phyloP scores from a whole-genome alignment of 352 stramenopile species.

The Phytophthora citricola region DNA sequence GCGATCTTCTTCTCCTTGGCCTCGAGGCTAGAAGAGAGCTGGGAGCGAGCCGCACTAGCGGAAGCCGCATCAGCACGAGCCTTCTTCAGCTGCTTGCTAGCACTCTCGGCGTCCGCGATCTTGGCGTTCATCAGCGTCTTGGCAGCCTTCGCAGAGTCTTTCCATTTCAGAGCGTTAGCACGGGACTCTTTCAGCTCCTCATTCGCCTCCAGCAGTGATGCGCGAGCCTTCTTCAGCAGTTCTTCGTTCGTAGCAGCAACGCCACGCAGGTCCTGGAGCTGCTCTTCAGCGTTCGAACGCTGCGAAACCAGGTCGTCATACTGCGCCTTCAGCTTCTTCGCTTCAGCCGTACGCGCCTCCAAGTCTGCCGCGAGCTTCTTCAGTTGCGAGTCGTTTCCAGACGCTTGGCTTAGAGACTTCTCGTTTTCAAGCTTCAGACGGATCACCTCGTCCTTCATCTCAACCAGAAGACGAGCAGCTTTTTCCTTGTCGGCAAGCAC shows the following conservation, averaged over 20 bases:
- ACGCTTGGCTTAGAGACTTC: constrained; percentile 40
- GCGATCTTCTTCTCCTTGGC: constrained; percentile 77
- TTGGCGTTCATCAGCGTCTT: constrained; percentile 74
- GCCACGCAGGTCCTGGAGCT: constrained; percentile 54
- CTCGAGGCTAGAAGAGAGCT: constrained; percentile 61
- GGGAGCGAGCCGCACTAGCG: constrained; percentile 52
- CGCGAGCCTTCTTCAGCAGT: constrained; percentile 75
- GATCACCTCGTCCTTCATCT: constrained; percentile 66
- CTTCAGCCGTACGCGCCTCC: constrained; percentile 37
- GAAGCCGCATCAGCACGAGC: constrained; percentile 52
- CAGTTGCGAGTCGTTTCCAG: constrained; percentile 35
- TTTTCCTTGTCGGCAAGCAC: constrained; percentile 52
- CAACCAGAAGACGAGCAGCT: constrained; percentile 32
- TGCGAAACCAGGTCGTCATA: constrained; percentile 42
- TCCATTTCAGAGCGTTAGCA: constrained; percentile 76
- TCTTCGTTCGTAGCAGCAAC: constrained; percentile 59
- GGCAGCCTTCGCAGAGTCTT: constrained; percentile 65
- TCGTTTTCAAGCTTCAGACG: constrained; percentile 49
- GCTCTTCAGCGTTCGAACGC: constrained; percentile 34
- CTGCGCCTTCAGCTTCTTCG: constrained; percentile 43
- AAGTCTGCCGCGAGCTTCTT: constrained; percentile 49
- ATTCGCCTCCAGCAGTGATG: constrained; percentile 70
- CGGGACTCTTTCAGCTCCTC: constrained; percentile 81
- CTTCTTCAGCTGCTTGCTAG: constrained; percentile 69
- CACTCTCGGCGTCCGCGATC: constrained; percentile 67